phyloP scores from a whole-genome alignment of 2,329 filamentous ascomycete genomes.

The Diplodia intermedia region DNA sequence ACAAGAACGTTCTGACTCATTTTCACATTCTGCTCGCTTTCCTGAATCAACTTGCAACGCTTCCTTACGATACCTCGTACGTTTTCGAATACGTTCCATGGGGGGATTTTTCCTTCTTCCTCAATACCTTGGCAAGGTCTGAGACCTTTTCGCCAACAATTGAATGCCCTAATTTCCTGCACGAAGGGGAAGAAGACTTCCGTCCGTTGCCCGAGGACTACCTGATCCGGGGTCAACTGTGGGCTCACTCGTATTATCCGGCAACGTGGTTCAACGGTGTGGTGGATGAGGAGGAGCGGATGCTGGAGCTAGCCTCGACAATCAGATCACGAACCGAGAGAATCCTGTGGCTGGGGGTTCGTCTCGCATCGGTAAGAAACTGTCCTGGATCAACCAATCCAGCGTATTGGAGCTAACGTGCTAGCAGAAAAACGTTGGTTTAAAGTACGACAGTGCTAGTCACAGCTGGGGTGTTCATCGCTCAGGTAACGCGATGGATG shows the following conservation, averaged over 20 bases:
- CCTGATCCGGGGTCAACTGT: conserved; percentile 68
- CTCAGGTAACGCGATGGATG: conserved; percentile 19
- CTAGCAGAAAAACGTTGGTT: not conserved
- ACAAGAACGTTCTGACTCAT: conserved; percentile 67
- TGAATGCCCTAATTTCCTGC: conserved; percentile 55
- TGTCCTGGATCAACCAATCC: not conserved
- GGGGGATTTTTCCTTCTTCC: conserved; percentile 58
- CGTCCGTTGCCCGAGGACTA: conserved; percentile 74
- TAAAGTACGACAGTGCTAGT: conserved; percentile 18
- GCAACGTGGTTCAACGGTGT: conserved; percentile 65
- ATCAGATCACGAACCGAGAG: conserved; percentile 64
- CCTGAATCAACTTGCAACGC: conserved; percentile 54
- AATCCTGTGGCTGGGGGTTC: conserved; percentile 64
- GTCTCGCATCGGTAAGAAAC: conserved; percentile 22
- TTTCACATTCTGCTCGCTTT: conserved; percentile 69
- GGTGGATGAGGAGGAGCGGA: conserved; percentile 72
- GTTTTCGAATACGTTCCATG: conserved; percentile 58
- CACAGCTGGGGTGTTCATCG: conserved; percentile 5
- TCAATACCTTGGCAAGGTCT: conserved; percentile 56
- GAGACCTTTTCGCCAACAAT: conserved; percentile 15
- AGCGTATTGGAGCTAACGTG: not conserved
- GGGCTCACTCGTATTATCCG: conserved; percentile 66
- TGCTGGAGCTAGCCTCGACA: conserved; percentile 67
- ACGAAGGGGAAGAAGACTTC: conserved; percentile 52
- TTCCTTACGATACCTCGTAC: conserved; percentile 42